These are phyloP conservation scores for Xylona heveae DNA, from an alignment of 495 filamentous ascomycete species.

Conservation along the genomic window DNA sequence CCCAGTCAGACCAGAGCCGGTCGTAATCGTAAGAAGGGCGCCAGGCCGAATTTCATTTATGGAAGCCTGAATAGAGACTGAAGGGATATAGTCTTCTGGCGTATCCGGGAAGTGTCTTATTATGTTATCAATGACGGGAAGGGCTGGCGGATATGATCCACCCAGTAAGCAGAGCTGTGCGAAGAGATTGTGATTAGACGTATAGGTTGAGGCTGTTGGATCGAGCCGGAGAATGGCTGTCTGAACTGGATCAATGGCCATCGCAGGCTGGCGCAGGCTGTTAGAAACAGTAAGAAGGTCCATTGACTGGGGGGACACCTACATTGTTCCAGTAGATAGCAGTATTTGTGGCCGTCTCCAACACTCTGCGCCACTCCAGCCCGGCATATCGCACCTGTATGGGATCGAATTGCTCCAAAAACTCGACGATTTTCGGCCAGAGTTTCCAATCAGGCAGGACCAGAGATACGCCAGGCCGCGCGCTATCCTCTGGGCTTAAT, in stretches of 20 bases:
- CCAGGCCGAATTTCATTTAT: conserved; percentile 4
- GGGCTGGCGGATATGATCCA: conserved; percentile 27
- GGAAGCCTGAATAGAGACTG: conserved; percentile 5
- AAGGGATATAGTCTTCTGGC: conserved; percentile 12
- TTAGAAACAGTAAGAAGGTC: not conserved
- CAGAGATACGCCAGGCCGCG: no score
- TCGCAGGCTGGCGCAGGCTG: conserved; percentile 23
- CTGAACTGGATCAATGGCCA: conserved; percentile 36
- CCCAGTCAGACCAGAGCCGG: conserved; percentile 25
- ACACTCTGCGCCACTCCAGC: conserved; percentile 25
- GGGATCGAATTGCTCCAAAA: conserved; percentile 22
- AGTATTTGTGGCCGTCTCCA: conserved; percentile 23
- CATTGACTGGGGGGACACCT: not conserved
- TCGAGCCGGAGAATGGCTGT: conserved; percentile 53
- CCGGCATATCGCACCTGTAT: conserved; percentile 30
- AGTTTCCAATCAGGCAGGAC: no score
- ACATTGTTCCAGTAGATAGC: conserved; percentile 10
- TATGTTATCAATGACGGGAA: conserved; percentile 47
- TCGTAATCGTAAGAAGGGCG: conserved; percentile 2
- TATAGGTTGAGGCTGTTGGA: conserved; percentile 46
- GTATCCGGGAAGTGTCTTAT: conserved; percentile 42
- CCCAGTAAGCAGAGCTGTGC: conserved; percentile 35
- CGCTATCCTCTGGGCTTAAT: no score
- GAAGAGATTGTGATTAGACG: conserved; percentile 40
- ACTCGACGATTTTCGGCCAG: conserved; percentile 15